Evolutionary conservation across 805 yeast genomes (phyloP), one percentile per base, ranked within the genome.

Genomic region (Metschnikowia matae): DNA sequence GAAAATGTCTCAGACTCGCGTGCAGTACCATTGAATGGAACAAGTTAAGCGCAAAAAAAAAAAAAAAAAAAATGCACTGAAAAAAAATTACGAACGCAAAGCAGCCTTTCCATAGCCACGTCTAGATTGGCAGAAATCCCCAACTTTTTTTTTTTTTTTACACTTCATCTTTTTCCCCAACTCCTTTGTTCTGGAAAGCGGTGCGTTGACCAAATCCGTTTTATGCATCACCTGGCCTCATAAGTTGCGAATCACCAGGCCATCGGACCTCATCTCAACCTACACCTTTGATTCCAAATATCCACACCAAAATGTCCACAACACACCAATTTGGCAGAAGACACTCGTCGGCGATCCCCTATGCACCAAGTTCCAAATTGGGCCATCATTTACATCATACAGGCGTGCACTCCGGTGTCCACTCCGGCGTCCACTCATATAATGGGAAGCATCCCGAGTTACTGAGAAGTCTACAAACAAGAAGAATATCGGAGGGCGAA

Each of bases 401-500:
- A n/a, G 52, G 56, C 14, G 20, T 40, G 7, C 46, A 44, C 20
- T 26, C 46, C 8, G 52, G 56, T 10, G 26, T 40, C 13, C 46
- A 44, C 20, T 35, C 46, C 8, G 52, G 56, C 14, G 26, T 40
- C 13, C 46, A 44, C 20, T 35, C 46, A 14, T 17, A 23, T 17
- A 44, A 36, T 36, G 46, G 46, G 7, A 44, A 44, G n/a, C 46
- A 44, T 23, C 46, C 46, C 15, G 46, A 44, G 23, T 46, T 47
- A 18, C 50, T 51, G 21, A 43, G 53, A 18, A 52, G 55, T 34
- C 37, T 52, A 41, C 53, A 49, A 26, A 47, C 49, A 40, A 75
- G 96, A 54, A 74, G 96, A 49, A 87, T 87, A 48, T 81, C 88
- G 44, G 96, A 88, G 65, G 96, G 96, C 43, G 95, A 87, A 63